These are phyloP conservation scores for Chytriomyces sp. DNA, from an alignment of 192 early-diverging fungal species.

Conservation along the genomic window DNA sequence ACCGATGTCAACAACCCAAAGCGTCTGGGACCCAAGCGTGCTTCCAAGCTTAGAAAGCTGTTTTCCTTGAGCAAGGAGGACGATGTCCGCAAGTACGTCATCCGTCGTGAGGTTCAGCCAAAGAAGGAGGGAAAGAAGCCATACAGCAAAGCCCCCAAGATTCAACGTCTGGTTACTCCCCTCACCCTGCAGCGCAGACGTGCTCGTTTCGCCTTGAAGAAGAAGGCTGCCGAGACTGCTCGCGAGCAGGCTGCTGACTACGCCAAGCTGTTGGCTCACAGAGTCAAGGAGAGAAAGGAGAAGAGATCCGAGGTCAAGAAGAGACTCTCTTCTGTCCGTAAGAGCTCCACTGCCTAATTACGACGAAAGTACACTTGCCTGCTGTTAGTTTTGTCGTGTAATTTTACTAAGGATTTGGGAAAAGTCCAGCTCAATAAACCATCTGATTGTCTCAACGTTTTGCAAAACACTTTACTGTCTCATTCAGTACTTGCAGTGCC, in stretches of 20 bases:
- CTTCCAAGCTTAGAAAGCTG: slow-evolving; percentile 98
- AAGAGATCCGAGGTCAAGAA: slow-evolving; percentile 75
- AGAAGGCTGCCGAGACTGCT: slow-evolving; percentile 76
- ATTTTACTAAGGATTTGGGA: no score
- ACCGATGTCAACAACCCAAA: slow-evolving; percentile 94
- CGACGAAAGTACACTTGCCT: no score
- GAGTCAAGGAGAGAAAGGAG: slow-evolving; percentile 94
- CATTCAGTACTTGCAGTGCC: slow-evolving; percentile 58
- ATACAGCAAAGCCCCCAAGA: slow-evolving; percentile 96
- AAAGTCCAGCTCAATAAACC: no score
- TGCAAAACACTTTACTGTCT: no score
- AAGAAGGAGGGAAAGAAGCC: slow-evolving; percentile 90
- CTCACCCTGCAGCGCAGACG: slow-evolving; percentile 96
- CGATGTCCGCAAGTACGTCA: slow-evolving; percentile 99
- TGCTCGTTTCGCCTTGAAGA: slow-evolving; percentile 84
- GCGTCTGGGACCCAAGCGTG: slow-evolving; percentile 98
- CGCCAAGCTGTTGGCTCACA: slow-evolving; percentile 85
- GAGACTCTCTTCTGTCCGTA: slow-evolving; percentile 73
- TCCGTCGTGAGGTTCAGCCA: slow-evolving; percentile 88
- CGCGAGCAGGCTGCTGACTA: slow-evolving; percentile 75
- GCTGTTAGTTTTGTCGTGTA: no score
- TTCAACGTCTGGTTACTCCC: slow-evolving; percentile 98
- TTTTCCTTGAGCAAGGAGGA: slow-evolving; percentile 98
- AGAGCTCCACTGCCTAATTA: slow-evolving; percentile 39
- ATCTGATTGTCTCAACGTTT: no score